Conservation (phyloP, 2,329 filamentous ascomycete genomes). For the Acrocalymma vagum region DNA sequence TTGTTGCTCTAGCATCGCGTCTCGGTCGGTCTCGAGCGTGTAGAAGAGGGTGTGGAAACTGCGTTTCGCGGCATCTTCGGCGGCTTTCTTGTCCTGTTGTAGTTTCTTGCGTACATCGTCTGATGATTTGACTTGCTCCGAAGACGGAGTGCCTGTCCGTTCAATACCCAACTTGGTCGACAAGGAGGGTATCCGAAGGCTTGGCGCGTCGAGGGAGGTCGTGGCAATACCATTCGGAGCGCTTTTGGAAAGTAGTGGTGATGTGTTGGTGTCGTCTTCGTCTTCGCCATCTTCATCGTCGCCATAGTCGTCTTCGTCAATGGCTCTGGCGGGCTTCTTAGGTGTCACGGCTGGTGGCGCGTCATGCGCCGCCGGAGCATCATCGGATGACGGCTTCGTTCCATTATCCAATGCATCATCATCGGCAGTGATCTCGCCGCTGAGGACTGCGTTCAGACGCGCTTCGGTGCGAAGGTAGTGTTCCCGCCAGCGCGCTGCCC, state of each 20-base stretch:
- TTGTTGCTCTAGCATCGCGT: constrained; percentile 97
- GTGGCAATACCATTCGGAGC: constrained; percentile 63
- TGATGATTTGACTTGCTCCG: constrained; percentile 70
- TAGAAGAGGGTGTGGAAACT: constrained; percentile 96
- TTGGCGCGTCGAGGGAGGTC: constrained; percentile 67
- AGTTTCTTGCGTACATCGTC: constrained; percentile 93
- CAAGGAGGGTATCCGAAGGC: constrained; percentile 76
- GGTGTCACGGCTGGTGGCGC: constrained; percentile 59
- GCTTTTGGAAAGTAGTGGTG: constrained; percentile 60
- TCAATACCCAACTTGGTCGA: constrained; percentile 69
- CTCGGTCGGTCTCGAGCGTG: constrained; percentile 91
- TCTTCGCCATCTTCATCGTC: constrained; percentile 74
- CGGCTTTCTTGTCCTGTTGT: constrained; percentile 89
- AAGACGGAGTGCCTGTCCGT: constrained; percentile 63
- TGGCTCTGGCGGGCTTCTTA: constrained; percentile 80
- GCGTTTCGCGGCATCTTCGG: constrained; percentile 86
- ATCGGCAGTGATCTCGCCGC: constrained; percentile 46
- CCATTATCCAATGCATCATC: constrained; percentile 36
- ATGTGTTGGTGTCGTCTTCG: constrained; percentile 53
- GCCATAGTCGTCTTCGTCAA: constrained; percentile 86
- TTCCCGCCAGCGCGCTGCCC: constrained; percentile 71
- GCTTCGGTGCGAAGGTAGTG: constrained; percentile 80
- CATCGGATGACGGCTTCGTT: constrained; percentile 32
- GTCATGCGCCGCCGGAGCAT: constrained; percentile 48
- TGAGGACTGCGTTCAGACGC: constrained; percentile 80